These are phyloP conservation scores for apple (Malus domestica) DNA, from an alignment of 306 rosid genomes.

Conservation along the genomic window DNA sequence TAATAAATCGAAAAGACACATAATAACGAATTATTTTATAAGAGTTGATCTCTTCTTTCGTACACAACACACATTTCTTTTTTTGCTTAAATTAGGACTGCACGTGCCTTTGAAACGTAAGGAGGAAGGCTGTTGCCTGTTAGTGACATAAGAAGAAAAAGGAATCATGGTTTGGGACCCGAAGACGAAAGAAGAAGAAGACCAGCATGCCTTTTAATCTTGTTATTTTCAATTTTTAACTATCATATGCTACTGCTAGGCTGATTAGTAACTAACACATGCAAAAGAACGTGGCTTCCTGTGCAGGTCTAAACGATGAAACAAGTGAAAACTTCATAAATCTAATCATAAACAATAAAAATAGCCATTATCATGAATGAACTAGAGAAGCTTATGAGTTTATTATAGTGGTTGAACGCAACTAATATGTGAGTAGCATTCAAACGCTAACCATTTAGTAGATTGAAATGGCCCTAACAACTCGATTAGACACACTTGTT, in stretches of 20 bases:
- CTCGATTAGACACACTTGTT: too few species aligned
- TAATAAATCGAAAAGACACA: background rate
- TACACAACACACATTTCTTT: background rate
- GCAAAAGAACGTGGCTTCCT: conserved; percentile 22
- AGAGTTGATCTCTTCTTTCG: background rate
- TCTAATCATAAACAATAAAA: background rate
- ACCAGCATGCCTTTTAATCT: conserved; percentile 11
- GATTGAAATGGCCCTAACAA: too few species aligned
- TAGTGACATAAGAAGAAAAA: conserved; percentile 13
- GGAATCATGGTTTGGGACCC: conserved; percentile 43
- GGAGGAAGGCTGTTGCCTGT: conserved; percentile 33
- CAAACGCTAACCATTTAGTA: too few species aligned
- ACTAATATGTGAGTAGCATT: too few species aligned
- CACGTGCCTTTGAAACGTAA: conserved; percentile 50
- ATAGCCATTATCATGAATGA: background rate
- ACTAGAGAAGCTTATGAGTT: too few species aligned
- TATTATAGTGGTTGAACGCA: too few species aligned
- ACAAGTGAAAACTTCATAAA: background rate
- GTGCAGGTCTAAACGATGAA: conserved; percentile 13
- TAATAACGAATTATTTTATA: too few species aligned
- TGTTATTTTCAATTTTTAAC: background rate
- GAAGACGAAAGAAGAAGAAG: background rate
- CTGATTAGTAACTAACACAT: conserved; percentile 7
- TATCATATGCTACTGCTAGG: background rate
- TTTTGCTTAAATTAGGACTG: conserved; percentile 14